Percentiles rank a stretch among this genome's conserved stretches.
phyloP scores from a whole-genome alignment of 2,329 filamentous ascomycete genomes.

The Phyllosticta paracitricarpa region DNA sequence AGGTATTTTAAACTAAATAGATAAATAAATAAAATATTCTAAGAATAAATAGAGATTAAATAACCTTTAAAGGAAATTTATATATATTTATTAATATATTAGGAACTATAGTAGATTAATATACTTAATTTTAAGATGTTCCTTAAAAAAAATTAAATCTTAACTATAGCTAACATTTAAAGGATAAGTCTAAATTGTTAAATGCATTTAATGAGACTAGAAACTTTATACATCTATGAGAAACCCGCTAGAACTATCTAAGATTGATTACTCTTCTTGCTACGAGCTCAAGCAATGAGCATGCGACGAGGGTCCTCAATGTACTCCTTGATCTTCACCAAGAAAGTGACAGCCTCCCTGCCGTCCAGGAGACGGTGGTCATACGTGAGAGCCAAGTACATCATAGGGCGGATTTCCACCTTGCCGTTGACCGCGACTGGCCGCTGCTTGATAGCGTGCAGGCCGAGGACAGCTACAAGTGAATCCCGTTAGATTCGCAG shows the following conservation, averaged over 20 bases:
- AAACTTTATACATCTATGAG: neutral
- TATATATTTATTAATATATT: no score
- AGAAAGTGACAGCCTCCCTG: slow-evolving; percentile 88
- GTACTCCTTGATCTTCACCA: slow-evolving; percentile 94
- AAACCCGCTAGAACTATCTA: neutral
- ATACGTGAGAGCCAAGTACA: slow-evolving; percentile 96
- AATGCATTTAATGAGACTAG: neutral
- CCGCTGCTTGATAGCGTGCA: slow-evolving; percentile 94
- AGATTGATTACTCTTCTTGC: neutral
- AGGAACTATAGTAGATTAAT: no score
- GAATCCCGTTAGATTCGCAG: slow-evolving; percentile 10
- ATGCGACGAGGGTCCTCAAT: slow-evolving; percentile 93
- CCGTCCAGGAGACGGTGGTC: slow-evolving; percentile 94
- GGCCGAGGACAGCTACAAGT: slow-evolving; percentile 61
- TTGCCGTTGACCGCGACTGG: slow-evolving; percentile 86
- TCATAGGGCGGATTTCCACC: slow-evolving; percentile 93
- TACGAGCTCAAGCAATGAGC: slow-evolving; percentile 46
- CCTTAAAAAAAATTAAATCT: no score
- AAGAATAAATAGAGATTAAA: no score
- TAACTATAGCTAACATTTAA: no score
- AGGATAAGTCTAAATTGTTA: neutral
- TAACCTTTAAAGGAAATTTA: no score
- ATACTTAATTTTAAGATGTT: no score
- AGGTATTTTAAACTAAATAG: no score
- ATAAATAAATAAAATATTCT: no score